Evolutionary conservation across 1,139 yeast genomes (phyloP).

Genomic region (Taiozyma onychis): DNA sequence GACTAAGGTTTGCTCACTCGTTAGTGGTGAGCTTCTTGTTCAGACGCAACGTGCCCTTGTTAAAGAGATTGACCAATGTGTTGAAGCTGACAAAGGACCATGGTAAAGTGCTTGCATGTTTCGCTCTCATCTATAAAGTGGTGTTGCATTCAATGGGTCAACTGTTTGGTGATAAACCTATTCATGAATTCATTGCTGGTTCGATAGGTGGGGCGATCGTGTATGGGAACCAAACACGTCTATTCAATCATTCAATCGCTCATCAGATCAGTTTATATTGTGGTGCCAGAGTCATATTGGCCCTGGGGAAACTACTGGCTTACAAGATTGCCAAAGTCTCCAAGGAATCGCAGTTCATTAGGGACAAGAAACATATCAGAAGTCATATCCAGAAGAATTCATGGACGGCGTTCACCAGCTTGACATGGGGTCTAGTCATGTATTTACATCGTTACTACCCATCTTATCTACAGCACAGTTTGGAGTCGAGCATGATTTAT

Average conservation of each 20-base stretch:
- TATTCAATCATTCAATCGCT: slow-evolving; percentile 39
- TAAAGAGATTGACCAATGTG: slow-evolving; percentile 44
- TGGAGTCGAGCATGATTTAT: slow-evolving; percentile 68
- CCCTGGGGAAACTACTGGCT: slow-evolving; percentile 39
- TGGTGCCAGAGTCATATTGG: slow-evolving; percentile 49
- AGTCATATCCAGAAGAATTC: slow-evolving; percentile 38
- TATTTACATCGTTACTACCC: slow-evolving; percentile 62
- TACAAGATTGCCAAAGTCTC: slow-evolving; percentile 11
- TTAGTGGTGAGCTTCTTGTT: slow-evolving; percentile 56
- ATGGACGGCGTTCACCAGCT: slow-evolving; percentile 65
- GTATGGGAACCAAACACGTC: slow-evolving; percentile 20
- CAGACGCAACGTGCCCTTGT: slow-evolving; percentile 39
- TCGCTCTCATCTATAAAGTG: slow-evolving; percentile 58
- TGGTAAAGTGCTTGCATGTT: slow-evolving; percentile 60
- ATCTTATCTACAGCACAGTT: slow-evolving; percentile 55
- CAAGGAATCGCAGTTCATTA: slow-evolving; percentile 4
- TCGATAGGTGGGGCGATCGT: slow-evolving; percentile 47
- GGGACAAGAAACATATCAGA: slow-evolving; percentile 27
- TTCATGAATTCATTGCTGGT: slow-evolving; percentile 55
- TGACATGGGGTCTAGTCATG: slow-evolving; percentile 77
- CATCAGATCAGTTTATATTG: slow-evolving; percentile 60
- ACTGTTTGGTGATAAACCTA: slow-evolving; percentile 6
- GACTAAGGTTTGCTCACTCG: slow-evolving; percentile 70
- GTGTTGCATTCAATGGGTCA: slow-evolving; percentile 24
- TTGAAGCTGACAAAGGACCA: slow-evolving; percentile 58